A percentile compares a stretch with the other conserved stretches of the same genome.
Conservation (phyloP, 2,329 filamentous ascomycete species). For the Beauveria brongniartii region DNA sequence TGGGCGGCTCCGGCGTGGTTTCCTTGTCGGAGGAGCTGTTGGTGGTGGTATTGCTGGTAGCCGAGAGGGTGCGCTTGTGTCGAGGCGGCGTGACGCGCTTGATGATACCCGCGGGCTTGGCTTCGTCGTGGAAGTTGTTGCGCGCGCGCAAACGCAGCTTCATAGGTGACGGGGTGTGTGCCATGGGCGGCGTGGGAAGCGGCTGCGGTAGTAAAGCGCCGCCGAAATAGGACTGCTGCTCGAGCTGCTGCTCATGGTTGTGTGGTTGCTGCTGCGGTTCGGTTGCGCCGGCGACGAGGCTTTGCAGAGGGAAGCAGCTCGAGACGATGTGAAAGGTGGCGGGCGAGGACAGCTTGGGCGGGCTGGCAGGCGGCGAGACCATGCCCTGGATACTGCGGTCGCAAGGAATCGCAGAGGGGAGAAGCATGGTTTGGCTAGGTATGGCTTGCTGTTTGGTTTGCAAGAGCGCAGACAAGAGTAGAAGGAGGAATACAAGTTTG, state of each 20-base stretch:
- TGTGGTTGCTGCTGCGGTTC: neutral
- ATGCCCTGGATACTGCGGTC: slow-evolving; percentile 45
- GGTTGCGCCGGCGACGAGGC: slow-evolving; percentile 37
- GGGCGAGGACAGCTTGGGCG: slow-evolving; percentile 37
- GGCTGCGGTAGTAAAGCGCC: slow-evolving; percentile 26
- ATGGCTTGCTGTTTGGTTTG: neutral
- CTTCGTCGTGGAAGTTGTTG: slow-evolving; percentile 20
- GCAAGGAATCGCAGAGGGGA: slow-evolving; percentile 51
- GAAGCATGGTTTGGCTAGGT: slow-evolving; percentile 40
- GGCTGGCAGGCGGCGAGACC: slow-evolving; percentile 52
- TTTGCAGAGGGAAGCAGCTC: slow-evolving; percentile 54
- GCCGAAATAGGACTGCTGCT: slow-evolving; percentile 20
- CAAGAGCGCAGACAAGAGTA: neutral
- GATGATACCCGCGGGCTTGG: slow-evolving; percentile 39
- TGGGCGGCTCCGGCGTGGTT: slow-evolving; percentile 22
- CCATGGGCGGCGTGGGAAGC: slow-evolving; percentile 48
- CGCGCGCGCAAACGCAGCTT: slow-evolving; percentile 49
- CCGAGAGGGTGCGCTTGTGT: slow-evolving; percentile 3
- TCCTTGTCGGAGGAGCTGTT: neutral
- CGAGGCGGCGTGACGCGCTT: slow-evolving; percentile 41
- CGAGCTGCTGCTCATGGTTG: neutral
- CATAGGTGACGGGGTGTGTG: slow-evolving; percentile 41
- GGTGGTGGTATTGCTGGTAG: neutral
- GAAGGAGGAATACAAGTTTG: neutral
- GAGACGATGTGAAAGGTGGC: slow-evolving; percentile 48